Base-by-base conservation (phyloP, 75 land plant genomes). In the Selaginella tamariscina region DNA sequence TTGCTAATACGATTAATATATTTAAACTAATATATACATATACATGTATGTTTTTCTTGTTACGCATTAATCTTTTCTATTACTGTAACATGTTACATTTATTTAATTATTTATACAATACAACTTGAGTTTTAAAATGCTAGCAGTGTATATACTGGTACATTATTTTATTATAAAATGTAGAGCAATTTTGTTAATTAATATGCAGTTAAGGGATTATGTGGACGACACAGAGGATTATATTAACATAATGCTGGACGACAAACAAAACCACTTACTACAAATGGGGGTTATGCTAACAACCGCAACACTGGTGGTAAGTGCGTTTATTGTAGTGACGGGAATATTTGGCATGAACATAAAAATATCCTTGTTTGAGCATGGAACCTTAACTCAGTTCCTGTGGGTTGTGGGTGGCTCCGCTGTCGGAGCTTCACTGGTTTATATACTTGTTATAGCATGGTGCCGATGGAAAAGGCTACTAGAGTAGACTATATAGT, bases 261-360 rank as follows among this genome's bases (percentile, higher is more conserved):
- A 89, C 82, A 82, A 84, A 44, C 95, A 84, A 66, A 89, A 86
- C 69, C 84, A 86, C 71, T 77, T 89, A 27, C 54, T 89, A 30
- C 89, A 89, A 60, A 79, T 86, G 85, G 88, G 86, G 21, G 83
- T 89, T 24, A 76, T 82, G 80, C 68, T 89, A 49, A 84, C 86
- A 0, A 84, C 87, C 23, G 85, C 85, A 20, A 85, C 84, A 20
- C 80, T 89, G 2, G 83, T 84, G 1, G 62, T 89, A 26, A 81
- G 82, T 56, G 81, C 76, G 0, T 84, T 75, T 62, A 70, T 84
- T 28, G 87, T 79, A 1, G 81, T 89, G 30, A 77, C 77, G 55
- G 95, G 89, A 0, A 68, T 84, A 18, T 86, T 89, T 71, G 95
- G 95, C 30, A 86, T 86, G 95, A 89, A 89, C 74, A 89, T 89